Base-by-base conservation (phyloP, 805 yeast genomes). In the Saccharomycopsis babjevae region DNA sequence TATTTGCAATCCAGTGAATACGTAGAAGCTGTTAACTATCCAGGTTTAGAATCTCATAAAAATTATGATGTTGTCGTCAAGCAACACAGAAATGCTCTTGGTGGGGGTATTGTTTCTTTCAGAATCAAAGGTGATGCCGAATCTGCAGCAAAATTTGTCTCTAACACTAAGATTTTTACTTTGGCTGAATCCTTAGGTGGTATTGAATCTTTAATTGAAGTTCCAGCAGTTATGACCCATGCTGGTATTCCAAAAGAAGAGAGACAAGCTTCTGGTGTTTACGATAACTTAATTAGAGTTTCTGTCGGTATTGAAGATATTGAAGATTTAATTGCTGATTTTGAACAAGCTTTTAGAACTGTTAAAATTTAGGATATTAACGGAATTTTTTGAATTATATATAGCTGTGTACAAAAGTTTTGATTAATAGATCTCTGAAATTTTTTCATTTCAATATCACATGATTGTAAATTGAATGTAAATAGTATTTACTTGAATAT, bases 131-230 rank as follows among this genome's bases (percentile, higher is more conserved):
- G 96, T 61, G 96, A 92, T 69, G 88, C 88, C 61, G 78, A 76
- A 62, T 89, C 84, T 58, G 96, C 96, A 61, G 74, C 88, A 61
- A 78, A 77, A 67, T 88, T 89, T 79, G 82, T 92, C 62, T 83
- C 87, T 55, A 70, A 83, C 55, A 88, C 96, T 65, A 82, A 85
- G 76, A 71, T 88, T 64, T 89, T 89, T 79, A 85, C 94, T 22
- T 78, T 89, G 70, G 96, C 96, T 61, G 96, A 90, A 76, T 88
- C 96, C 22, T 80, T 89, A 64, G 97, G 97, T 67, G 96, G 96
- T 67, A 85, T 89, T 65, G 96, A 89, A 77, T 85, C 92, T 8
- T 78, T 89, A 69, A 76, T 88, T 66, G 96, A 89, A 75, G 92
- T 89, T 57, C 97, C 96, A 50, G 94, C 96, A 56, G 83, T 84